These are phyloP conservation scores for Ceratobasidium sp. DNA, from an alignment of 1,284 basidiomycete genomes.

Conservation along the genomic window DNA sequence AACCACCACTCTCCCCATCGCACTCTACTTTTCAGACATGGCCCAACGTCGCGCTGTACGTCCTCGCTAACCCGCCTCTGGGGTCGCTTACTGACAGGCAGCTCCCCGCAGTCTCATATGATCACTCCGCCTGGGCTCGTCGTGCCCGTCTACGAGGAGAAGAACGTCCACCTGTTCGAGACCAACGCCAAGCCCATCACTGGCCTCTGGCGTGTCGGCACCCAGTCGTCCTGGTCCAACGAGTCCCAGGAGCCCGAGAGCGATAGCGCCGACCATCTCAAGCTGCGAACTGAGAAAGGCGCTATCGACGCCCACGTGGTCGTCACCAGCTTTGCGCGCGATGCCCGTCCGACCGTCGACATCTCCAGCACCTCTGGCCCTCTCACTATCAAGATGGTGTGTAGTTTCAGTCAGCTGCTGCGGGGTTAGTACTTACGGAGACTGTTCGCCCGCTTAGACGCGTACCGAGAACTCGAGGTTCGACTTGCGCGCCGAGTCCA, in stretches of 20 bases:
- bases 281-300: slow-evolving; percentile 30
- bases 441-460: slow-evolving; percentile 13
- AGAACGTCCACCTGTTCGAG: background rate
- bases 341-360: slow-evolving; percentile 27
- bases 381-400: slow-evolving; percentile 27
- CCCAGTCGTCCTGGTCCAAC: slow-evolving; percentile 24
- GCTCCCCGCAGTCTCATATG: slow-evolving; percentile 23
- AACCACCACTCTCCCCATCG: background rate
- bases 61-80: background rate
- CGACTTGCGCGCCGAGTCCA: slow-evolving; percentile 30
- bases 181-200: slow-evolving; percentile 11
- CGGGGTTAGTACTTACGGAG: slow-evolving; percentile 1
- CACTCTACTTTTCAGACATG: slow-evolving; percentile 7
- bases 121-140: slow-evolving; percentile 27
- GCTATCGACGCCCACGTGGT: slow-evolving; percentile 32
- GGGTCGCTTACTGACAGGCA: background rate
- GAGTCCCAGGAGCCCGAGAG: slow-evolving; percentile 8
- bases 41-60: slow-evolving; percentile 27
- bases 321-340: slow-evolving; percentile 21
- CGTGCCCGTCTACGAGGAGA: slow-evolving; percentile 27
- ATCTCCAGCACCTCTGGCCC: slow-evolving; percentile 17
- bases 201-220: slow-evolving; percentile 35
- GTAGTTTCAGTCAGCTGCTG: background rate
- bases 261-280: slow-evolving; percentile 16
- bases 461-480: slow-evolving; percentile 36